Percentiles rank a stretch among this genome's conserved stretches.
These are phyloP conservation scores for Escallonia herrerae DNA, from an alignment of 129 eudicot genomes.

Conservation along the genomic window DNA sequence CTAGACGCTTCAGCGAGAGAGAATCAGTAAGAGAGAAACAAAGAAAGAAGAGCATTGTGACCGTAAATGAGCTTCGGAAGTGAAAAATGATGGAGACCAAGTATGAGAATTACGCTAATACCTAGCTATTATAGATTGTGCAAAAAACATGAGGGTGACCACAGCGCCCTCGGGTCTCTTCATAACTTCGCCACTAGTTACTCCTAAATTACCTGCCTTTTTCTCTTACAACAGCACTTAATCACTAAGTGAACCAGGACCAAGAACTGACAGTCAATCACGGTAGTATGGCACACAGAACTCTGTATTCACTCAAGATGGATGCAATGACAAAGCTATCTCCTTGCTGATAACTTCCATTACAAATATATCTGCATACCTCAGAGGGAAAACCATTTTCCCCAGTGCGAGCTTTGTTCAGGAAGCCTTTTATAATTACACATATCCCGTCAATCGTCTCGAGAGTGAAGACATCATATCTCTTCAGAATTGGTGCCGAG, in stretches of 20 bases:
- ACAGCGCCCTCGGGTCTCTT: no score
- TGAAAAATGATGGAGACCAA: no score
- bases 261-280: neutral
- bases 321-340: neutral
- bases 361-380: conserved; percentile 24
- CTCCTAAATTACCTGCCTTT: neutral
- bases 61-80: no score
- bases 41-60: no score
- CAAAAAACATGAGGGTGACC: no score
- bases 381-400: conserved; percentile 61
- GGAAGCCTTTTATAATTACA: conserved; percentile 39
- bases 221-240: neutral
- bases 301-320: neutral
- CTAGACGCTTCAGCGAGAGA: no score
- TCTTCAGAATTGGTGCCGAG: conserved; percentile 61
- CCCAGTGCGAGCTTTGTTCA: conserved; percentile 43
- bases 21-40: no score
- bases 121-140: no score
- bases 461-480: conserved; percentile 32
- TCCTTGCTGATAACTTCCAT: neutral
- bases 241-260: neutral
- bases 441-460: conserved; percentile 59
- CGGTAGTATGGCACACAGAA: neutral
- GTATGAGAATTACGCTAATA: no score
- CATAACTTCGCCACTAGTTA: no score